These are phyloP conservation scores for Amaranthus cruentus DNA, from an alignment of 148 eudicot genomes.

Conservation along the genomic window DNA sequence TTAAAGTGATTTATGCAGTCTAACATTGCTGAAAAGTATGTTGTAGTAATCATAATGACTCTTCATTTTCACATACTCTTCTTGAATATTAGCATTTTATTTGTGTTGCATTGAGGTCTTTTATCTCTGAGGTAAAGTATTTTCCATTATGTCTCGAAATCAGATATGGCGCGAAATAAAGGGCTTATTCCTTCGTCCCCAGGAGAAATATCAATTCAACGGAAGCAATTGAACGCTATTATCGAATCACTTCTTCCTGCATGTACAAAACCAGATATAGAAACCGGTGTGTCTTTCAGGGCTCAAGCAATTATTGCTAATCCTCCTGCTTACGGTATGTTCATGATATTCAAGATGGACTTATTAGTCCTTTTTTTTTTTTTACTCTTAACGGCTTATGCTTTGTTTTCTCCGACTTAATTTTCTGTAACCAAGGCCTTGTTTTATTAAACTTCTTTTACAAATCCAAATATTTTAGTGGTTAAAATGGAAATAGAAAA, in stretches of 20 bases:
- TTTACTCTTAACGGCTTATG: not conserved
- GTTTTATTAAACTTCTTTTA: too few relatives aligned
- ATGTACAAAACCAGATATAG: conserved; percentile 35
- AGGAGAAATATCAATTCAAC: conserved; percentile 35
- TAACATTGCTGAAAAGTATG: not conserved
- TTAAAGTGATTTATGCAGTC: not conserved
- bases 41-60: not conserved
- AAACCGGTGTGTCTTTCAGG: conserved; percentile 28
- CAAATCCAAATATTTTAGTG: too few relatives aligned
- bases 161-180: conserved; percentile 47
- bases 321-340: conserved; percentile 51
- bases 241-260: conserved; percentile 41
- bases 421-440: too few relatives aligned
- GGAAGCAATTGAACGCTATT: conserved; percentile 38
- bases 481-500: too few relatives aligned
- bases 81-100: not conserved
- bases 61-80: not conserved
- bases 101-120: conserved; percentile 4
- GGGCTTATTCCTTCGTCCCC: conserved; percentile 44
- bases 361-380: not conserved
- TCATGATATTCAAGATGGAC: not conserved
- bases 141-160: conserved; percentile 11
- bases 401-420: not conserved
- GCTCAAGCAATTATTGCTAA: conserved; percentile 44
- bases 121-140: conserved; percentile 7